These are phyloP conservation scores for Gymnopilus junonius DNA, from an alignment of 768 basidiomycete species.

Conservation along the genomic window DNA sequence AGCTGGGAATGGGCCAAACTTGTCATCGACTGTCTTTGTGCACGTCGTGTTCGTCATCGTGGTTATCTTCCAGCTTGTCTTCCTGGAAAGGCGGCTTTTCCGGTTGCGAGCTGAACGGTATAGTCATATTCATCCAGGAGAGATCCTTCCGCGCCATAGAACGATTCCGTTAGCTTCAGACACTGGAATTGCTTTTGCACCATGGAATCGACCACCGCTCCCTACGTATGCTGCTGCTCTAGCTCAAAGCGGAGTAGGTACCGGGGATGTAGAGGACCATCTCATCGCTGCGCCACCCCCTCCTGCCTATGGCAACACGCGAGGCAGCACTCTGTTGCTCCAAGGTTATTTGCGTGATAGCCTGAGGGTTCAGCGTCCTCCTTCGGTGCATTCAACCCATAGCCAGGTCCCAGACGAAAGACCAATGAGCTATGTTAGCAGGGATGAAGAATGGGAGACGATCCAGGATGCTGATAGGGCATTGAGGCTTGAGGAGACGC, in stretches of 20 bases:
- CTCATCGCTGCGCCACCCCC: constrained; percentile 71
- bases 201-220: constrained; percentile 73
- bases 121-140: constrained; percentile 60
- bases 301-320: constrained; percentile 77
- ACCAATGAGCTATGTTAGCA: constrained; percentile 59
- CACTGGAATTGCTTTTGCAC: constrained; percentile 50
- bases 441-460: constrained; percentile 61
- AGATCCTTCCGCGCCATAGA: constrained; percentile 48
- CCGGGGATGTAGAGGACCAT: constrained; percentile 77
- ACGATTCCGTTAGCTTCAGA: constrained; percentile 25
- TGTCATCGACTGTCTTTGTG: constrained; percentile 53
- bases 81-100: constrained; percentile 67
- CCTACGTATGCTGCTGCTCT: constrained; percentile 75
- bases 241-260: constrained; percentile 68
- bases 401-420: constrained; percentile 34
- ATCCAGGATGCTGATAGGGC: constrained; percentile 58
- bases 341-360: constrained; percentile 53
- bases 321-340: constrained; percentile 68
- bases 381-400: constrained; percentile 34
- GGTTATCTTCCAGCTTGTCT: constrained; percentile 55
- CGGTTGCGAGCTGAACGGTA: constrained; percentile 73
- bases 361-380: constrained; percentile 52
- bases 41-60: constrained; percentile 65
- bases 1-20: constrained; percentile 9
- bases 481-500: constrained; percentile 56